phyloP scores from a whole-genome alignment of 192 early-diverging fungal species.

The Oehlia diaphana region DNA sequence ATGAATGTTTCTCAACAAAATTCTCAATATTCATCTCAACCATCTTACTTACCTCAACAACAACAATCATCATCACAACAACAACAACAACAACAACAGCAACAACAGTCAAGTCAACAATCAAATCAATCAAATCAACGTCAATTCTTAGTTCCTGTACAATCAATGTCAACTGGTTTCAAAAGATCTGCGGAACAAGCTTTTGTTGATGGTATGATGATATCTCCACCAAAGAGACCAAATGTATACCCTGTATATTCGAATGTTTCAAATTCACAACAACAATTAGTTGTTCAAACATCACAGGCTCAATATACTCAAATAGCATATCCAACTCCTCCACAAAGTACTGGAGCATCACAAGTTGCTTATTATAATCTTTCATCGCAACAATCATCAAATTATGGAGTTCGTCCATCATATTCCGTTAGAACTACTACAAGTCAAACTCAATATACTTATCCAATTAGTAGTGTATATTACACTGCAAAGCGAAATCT shows the following conservation, averaged over 20 bases:
- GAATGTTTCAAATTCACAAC: not conserved
- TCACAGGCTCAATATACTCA: slow-evolving; percentile 4
- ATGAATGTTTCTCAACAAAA: not conserved
- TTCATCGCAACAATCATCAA: not conserved
- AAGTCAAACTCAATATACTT: not conserved
- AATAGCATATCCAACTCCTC: not conserved
- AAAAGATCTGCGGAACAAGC: slow-evolving; percentile 27
- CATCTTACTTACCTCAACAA: not conserved
- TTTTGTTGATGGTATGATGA: slow-evolving; percentile 26
- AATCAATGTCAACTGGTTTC: slow-evolving; percentile 1
- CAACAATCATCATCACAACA: not conserved
- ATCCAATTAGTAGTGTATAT: not conserved
- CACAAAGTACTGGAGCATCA: not conserved
- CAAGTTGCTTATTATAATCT: not conserved
- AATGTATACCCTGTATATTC: not conserved
- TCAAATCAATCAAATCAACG: not conserved
- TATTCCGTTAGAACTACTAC: not conserved
- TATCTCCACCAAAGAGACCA: slow-evolving; percentile 23
- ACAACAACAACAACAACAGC: not conserved
- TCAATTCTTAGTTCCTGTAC: not conserved
- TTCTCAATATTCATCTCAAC: not conserved
- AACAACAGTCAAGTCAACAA: not conserved
- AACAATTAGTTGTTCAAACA: not conserved
- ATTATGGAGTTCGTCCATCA: not conserved
- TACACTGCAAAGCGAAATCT: slow-evolving; percentile 8